Conservation (phyloP, 768 basidiomycete species). For the Russula abietina region DNA sequence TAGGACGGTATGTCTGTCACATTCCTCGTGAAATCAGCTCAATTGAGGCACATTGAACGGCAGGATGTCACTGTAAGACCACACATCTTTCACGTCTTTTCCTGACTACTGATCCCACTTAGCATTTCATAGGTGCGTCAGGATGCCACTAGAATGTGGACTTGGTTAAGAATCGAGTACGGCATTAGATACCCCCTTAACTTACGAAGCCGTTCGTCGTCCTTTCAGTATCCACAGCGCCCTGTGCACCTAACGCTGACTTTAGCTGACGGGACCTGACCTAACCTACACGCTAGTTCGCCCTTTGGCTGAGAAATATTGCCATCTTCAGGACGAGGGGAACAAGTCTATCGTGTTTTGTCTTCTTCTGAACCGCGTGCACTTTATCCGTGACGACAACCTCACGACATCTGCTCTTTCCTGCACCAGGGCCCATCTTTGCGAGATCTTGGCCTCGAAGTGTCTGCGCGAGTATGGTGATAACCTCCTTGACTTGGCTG, state of each 20-base stretch:
- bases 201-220: conserved; percentile 64
- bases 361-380: conserved; percentile 78
- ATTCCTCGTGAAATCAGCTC: neutral
- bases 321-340: conserved; percentile 57
- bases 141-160: neutral
- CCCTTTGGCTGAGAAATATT: conserved; percentile 84
- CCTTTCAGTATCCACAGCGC: neutral
- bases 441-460: conserved; percentile 84
- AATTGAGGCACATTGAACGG: neutral
- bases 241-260: neutral
- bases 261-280: conserved; percentile 75
- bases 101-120: conserved; percentile 1
- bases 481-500: conserved; percentile 59
- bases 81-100: neutral
- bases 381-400: conserved; percentile 75
- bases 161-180: conserved; percentile 7
- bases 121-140: conserved; percentile 67
- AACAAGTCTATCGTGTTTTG: conserved; percentile 87
- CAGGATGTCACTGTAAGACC: conserved; percentile 17
- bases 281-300: conserved; percentile 85
- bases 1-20: conserved; percentile 42
- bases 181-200: conserved; percentile 70
- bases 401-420: conserved; percentile 66
- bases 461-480: conserved; percentile 67
- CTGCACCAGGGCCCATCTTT: conserved; percentile 69